Base-by-base conservation (phyloP, 179 eudicot genomes). In the Sideroxylon spinosum region DNA sequence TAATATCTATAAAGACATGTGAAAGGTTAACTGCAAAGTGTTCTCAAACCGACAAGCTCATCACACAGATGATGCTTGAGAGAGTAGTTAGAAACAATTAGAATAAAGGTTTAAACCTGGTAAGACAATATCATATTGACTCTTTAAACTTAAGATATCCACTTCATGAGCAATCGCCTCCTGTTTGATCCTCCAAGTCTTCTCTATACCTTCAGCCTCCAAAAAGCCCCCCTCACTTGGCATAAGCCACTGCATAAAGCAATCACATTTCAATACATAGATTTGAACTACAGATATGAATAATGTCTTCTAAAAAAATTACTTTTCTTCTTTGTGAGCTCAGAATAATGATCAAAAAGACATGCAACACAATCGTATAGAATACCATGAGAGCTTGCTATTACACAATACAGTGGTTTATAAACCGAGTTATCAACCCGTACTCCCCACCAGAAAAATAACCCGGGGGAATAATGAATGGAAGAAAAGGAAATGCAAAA, bases 141-240 rank as follows among this genome's bases (percentile, higher is more conserved):
- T 91, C 84, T 82, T 87, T 71, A 78, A 76, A 81, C 97, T 93
- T 56, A 83, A 80, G 71, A 93, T 81, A 84, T 89, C 94, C 25
- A 95, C 98, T 89, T 90, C 99, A 11, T 25, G 79, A 76, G 84
- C 93, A 75, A 95, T 89, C 46, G 83, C 81, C 59, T 85, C 86
- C 81, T 95, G 99, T 79, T 81, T 85, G 63, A 85, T 69, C 80
- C 90, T 88, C 91, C 91, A 95, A 62, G 99, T 90, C 86, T 91
- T 93, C 85, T 95, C 99, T 77, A 93, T 70, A 81, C 94, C 99
- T 76, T 93, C 98, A 66, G 89, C 71, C 86, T 95, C 99, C 86
- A 95, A 76, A 78, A 75, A 83, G 60, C 98, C 97, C 59, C 81
- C 91, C 62, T 86, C 97, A 37, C 88, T 88, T 28, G 95, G 98